phyloP scores from a whole-genome alignment of 2,329 filamentous ascomycete genomes.

The Falciphora oryzae region DNA sequence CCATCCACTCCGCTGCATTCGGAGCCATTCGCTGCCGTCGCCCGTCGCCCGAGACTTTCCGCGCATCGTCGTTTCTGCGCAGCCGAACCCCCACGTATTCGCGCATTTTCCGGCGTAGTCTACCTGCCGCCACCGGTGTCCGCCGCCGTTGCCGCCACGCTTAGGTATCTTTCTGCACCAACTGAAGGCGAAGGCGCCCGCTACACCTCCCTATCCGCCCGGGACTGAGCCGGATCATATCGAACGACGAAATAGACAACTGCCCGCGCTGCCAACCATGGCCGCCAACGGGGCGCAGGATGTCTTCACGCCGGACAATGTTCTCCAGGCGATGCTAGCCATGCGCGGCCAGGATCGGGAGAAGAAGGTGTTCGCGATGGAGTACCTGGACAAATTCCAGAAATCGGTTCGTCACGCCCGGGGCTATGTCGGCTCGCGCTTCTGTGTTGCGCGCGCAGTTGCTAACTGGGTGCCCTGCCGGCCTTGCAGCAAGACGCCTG shows the following conservation, averaged over 20 bases:
- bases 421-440: neutral
- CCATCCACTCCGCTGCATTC: too few relatives aligned
- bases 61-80: neutral
- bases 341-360: conserved; percentile 82
- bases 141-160: neutral
- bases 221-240: neutral
- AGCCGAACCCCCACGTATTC: neutral
- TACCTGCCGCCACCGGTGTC: neutral
- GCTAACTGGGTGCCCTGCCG: conserved; percentile 21
- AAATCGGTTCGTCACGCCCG: conserved; percentile 70
- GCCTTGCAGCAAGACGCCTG: conserved; percentile 77
- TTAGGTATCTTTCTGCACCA: neutral
- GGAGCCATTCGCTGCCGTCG: neutral
- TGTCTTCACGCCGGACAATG: conserved; percentile 67
- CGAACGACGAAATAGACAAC: too few relatives aligned
- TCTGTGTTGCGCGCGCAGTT: conserved; percentile 10
- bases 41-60: neutral
- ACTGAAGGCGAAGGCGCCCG: neutral
- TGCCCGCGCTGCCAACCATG: conserved; percentile 42
- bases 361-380: conserved; percentile 79
- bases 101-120: neutral
- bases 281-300: conserved; percentile 59
- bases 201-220: neutral
- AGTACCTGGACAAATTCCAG: conserved; percentile 91
- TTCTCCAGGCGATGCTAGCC: conserved; percentile 81